Base-by-base conservation (phyloP, 345 rosid genomes). In the Corymbia maculata region DNA sequence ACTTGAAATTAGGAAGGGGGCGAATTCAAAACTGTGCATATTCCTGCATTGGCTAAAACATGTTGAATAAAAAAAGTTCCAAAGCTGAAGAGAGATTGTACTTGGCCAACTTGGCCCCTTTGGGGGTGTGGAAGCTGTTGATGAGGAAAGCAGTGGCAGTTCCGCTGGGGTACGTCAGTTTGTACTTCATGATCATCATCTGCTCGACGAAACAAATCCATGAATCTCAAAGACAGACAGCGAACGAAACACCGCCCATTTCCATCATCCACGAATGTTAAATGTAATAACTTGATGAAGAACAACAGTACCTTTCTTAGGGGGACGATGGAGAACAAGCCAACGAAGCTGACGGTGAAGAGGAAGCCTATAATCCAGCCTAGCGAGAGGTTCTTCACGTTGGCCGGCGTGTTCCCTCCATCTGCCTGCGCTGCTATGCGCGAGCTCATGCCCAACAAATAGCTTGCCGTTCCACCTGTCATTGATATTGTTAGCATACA, bases 61-160 rank as follows among this genome's bases (percentile, higher is more conserved):
- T 64, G 24, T 32, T 17, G n/a, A 36, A 68, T 4, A 47, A 21
- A 57, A 36, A 36, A 21, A 75, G 24, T 85, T 85, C 12, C 61
- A 55, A 0, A 32, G 57, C 21, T 0, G 85, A 85, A 6, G 42
- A 86, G 61, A 84, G 44, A 57, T 36, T 36, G 88, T 93, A 97
- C 99, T 94, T 95, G 53, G 99, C 99, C 79, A 96, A 92, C 91
- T 92, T 92, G 86, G 99, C 99, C 47, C 99, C 99, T 91, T 90
- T 96, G 13, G 99, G 99, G 1, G 99, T 97, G 90, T 97, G 99
- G 87, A 97, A 97, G 86, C 98, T 95, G 91, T 97, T 97, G 92
- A 97, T 95, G 21, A 97, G 98, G 89, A 93, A 95, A 44, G 99
- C 98, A 82, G 98, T 97, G 28, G 99, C 98, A 16, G 99, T 96